phyloP scores from a whole-genome alignment of 139 green algal species.

The Chlorella ohadii region DNA sequence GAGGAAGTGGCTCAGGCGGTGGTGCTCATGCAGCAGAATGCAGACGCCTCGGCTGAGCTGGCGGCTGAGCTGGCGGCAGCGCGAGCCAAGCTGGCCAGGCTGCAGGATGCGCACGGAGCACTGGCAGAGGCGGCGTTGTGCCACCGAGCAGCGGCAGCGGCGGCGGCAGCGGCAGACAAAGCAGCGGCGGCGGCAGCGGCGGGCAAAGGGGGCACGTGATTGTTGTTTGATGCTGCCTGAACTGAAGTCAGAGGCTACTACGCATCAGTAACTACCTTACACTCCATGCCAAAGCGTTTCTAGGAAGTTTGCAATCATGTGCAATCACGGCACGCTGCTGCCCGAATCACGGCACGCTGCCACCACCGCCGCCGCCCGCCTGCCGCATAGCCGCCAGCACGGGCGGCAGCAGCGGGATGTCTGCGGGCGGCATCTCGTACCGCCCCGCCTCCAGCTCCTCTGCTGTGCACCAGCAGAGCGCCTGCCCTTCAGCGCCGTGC shows the following conservation, averaged over 20 bases:
- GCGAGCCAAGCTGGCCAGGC: constrained; percentile 11
- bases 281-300: too few species aligned
- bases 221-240: too few species aligned
- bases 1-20: constrained; percentile 24
- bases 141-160: neutral
- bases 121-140: constrained; percentile 16
- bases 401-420: constrained; percentile 40
- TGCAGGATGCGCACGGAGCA: constrained; percentile 31
- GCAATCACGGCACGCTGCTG: too few species aligned
- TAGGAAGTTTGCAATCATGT: too few species aligned
- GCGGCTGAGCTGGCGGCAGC: constrained; percentile 16
- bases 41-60: constrained; percentile 14
- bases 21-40: constrained; percentile 33
- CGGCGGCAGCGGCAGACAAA: neutral
- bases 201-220: neutral
- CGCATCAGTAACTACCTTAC: too few species aligned
- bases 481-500: constrained; percentile 28
- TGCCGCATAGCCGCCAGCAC: constrained; percentile 25
- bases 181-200: neutral
- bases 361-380: neutral
- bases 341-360: neutral
- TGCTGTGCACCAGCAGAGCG: constrained; percentile 32
- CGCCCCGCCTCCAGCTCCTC: neutral
- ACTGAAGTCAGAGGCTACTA: too few species aligned
- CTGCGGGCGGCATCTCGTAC: constrained; percentile 38